Evolutionary conservation across 140 eudicot species (phyloP).

Genomic region (Stevia rebaudiana): DNA sequence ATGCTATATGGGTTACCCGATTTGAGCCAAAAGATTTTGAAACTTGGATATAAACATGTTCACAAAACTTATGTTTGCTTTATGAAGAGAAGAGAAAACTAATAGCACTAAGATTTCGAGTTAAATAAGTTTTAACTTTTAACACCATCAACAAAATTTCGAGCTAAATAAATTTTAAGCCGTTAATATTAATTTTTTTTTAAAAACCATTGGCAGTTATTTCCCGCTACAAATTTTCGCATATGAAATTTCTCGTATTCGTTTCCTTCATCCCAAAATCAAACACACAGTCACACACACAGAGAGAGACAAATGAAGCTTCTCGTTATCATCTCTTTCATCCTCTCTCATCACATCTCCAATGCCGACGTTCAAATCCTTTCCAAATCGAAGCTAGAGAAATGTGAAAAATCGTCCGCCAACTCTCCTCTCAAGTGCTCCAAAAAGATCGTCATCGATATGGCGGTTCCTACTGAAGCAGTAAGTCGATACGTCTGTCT

Average conservation of each 20-base stretch:
- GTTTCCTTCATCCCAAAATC: background rate
- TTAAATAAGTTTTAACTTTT: too few species aligned
- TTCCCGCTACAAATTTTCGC: slow-evolving; percentile 28
- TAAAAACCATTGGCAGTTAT: slow-evolving; percentile 22
- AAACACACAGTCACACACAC: too few species aligned
- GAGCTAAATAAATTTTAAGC: too few species aligned
- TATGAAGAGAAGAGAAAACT: too few species aligned
- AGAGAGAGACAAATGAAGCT: slow-evolving; percentile 16
- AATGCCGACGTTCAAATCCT: slow-evolving; percentile 40
- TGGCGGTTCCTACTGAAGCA: slow-evolving; percentile 81
- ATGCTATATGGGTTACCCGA: too few species aligned
- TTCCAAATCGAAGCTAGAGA: slow-evolving; percentile 76
- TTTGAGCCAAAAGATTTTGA: too few species aligned
- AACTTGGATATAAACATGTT: too few species aligned
- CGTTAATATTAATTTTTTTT: too few species aligned
- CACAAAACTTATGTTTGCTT: too few species aligned
- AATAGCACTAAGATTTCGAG: too few species aligned
- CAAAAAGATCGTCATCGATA: slow-evolving; percentile 50
- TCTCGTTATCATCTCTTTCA: slow-evolving; percentile 4
- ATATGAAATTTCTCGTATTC: slow-evolving; percentile 18
- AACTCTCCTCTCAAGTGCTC: slow-evolving; percentile 56
- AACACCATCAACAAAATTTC: too few species aligned
- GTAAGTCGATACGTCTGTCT: slow-evolving; percentile 19
- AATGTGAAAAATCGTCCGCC: slow-evolving; percentile 51
- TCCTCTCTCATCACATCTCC: slow-evolving; percentile 11